phyloP scores from a whole-genome alignment of 2,329 filamentous ascomycete genomes.

The Plenodomus lindquistii region DNA sequence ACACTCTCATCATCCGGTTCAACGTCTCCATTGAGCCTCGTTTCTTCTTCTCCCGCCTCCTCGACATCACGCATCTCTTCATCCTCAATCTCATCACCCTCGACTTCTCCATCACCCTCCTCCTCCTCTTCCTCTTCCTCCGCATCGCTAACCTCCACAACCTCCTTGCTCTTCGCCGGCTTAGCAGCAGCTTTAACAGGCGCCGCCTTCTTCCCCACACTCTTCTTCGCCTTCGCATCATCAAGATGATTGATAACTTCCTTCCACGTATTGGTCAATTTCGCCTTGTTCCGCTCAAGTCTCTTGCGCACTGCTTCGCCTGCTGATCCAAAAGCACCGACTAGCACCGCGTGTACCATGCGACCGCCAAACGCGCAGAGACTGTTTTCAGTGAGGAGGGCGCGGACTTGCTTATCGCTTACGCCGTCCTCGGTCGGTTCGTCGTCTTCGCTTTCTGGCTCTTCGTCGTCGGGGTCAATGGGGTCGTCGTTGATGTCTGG shows the following conservation, averaged over 20 bases:
- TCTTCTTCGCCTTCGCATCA: conserved; percentile 46
- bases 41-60: conserved; percentile 48
- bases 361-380: conserved; percentile 86
- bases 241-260: conserved; percentile 83
- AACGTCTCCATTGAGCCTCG: conserved; percentile 32
- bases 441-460: conserved; percentile 64
- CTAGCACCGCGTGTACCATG: conserved; percentile 78
- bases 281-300: conserved; percentile 76
- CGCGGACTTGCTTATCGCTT: conserved; percentile 62
- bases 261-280: conserved; percentile 82
- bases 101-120: conserved; percentile 26
- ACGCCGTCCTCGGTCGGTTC: conserved; percentile 48
- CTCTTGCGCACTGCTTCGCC: conserved; percentile 63
- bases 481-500: conserved; percentile 72
- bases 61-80: conserved; percentile 48
- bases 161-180: conserved; percentile 47
- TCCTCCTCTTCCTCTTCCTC: conserved; percentile 34
- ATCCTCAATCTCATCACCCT: conserved; percentile 37
- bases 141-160: conserved; percentile 40
- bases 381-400: conserved; percentile 78
- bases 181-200: conserved; percentile 35
- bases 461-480: conserved; percentile 67
- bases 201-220: conserved; percentile 43
- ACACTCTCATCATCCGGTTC: conserved; percentile 29
- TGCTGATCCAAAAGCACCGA: conserved; percentile 67